Evolutionary conservation across 352 stramenopile species (phyloP), one percentile per base, ranked within the genome.

Genomic region (Thraustotheca clavata): DNA sequence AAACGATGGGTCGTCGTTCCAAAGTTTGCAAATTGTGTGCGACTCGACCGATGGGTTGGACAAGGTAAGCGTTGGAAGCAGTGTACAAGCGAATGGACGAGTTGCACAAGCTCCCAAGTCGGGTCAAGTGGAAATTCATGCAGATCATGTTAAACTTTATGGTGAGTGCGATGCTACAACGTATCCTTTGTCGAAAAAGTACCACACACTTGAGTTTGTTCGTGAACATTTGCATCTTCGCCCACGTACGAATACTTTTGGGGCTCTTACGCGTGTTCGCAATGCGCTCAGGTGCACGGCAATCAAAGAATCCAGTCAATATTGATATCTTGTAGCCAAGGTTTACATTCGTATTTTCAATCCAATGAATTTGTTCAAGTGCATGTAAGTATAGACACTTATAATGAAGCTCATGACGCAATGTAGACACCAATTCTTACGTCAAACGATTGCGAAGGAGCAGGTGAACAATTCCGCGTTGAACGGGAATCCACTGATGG

Each of bases 111-210:
- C 91, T 8, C 88, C 94, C 80, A 74, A 97, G 89, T 70, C 96
- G 88, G 87, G 77, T 49, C 75, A 80, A n/a, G 70, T 98, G 29
- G 96, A 99, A 80, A 70, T 99, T 31, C 83, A 95, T 36, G 91
- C 88, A 2, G 71, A 76, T 16, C 77, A 69, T 40, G 75, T 96
- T 3, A 60, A 91, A 24, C 74, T 99, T 34, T 77, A 98, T 16
- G 96, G 96, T 33, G 74, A 81, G 47, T 98, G 94, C 74, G 91
- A 97, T 32, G 76, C 76, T 12, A 79, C 96, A 57, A 79, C 70
- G n/a, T 99, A 98, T 62, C 97, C 97, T 29, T 77, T 99, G 22
- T 95, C 98, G 54, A 99, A 99, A 83, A 99, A 99, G 75, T 91
- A 96, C 67, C 96, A 99, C 72, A 96, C 93, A 27, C 77, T 98